Base-by-base conservation (phyloP, 768 basidiomycete species). In the Stropharia rugosoannulata region DNA sequence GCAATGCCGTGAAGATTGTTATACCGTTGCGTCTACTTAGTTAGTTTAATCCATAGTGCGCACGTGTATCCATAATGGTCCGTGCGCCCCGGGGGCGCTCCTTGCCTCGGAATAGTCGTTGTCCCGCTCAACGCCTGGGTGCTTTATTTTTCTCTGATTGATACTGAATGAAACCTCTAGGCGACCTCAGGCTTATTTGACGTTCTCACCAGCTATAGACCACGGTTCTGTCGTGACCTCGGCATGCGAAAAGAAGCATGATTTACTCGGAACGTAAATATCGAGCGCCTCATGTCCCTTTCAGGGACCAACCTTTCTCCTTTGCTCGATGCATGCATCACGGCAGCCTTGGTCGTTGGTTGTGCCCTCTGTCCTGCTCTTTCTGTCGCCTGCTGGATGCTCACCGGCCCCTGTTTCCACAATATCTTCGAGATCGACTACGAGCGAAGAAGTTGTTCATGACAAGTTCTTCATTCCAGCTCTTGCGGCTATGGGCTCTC, bases 391-490 rank as follows among this genome's bases (percentile, higher is more conserved):
- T 32, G 6, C 13, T 16, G 40, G 25, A 44, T 52, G 10, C 27
- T 6, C 2, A 36, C 40, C n/a, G 2, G 2, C 6, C 3, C 22
- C 18, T 42, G 19, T 40, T n/a, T n/a, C 37, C 29, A 29, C n/a
- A 27, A 46, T 53, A n/a, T 25, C 37, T 19, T 22, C 40, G 39
- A 41, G 60, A 47, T 52, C 51, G 15, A 36, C 54, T 36, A 29
- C 49, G 15, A 50, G 38, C 47, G 49, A 54, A 7, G 49, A 54
- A 7, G 44, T 62, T 18, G 48, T 59, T 7, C 57, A 62, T 32
- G 57, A 62, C 52, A 58, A 58, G 37, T 56, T 49, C 32, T 62
- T 62, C 29, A 59, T 62, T 13, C 60, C 60, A 5, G 51, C 51
- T 13, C 45, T 62, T 12, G 60, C 44, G 0, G 32, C 60, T 22